Evolutionary conservation across 208 protist species (phyloP).

Genomic region (Acanthamoeba lenticulata): DNA sequence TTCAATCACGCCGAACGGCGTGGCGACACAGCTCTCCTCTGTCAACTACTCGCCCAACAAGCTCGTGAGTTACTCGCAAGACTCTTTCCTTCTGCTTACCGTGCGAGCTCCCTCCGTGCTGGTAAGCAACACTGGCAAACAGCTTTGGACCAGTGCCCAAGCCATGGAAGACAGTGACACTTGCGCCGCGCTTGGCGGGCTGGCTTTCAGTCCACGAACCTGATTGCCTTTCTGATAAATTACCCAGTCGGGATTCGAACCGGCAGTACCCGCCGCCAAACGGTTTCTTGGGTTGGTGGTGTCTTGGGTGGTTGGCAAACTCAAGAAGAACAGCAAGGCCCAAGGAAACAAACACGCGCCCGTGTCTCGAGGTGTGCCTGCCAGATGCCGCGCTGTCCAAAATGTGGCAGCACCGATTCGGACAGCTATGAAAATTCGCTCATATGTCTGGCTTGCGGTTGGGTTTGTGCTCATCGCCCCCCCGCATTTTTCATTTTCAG

Average conservation of each 20-base stretch:
- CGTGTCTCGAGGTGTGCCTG: no score
- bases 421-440: conserved; percentile 41
- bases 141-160: not conserved
- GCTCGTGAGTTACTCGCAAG: not conserved
- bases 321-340: no score
- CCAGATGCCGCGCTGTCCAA: not conserved
- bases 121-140: not conserved
- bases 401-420: conserved; percentile 20
- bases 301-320: no score
- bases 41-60: not conserved
- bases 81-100: not conserved
- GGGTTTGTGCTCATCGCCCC: no score
- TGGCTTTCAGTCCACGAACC: not conserved
- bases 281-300: no score
- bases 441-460: conserved; percentile 53
- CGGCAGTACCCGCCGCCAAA: no score
- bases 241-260: no score
- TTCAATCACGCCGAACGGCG: not conserved
- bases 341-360: no score
- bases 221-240: no score
- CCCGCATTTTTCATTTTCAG: no score
- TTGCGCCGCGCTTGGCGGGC: not conserved
- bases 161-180: not conserved
- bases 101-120: not conserved
- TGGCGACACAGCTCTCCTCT: not conserved